phyloP scores from a whole-genome alignment of 805 yeast species.

The Kazachstania psychrophila region DNA sequence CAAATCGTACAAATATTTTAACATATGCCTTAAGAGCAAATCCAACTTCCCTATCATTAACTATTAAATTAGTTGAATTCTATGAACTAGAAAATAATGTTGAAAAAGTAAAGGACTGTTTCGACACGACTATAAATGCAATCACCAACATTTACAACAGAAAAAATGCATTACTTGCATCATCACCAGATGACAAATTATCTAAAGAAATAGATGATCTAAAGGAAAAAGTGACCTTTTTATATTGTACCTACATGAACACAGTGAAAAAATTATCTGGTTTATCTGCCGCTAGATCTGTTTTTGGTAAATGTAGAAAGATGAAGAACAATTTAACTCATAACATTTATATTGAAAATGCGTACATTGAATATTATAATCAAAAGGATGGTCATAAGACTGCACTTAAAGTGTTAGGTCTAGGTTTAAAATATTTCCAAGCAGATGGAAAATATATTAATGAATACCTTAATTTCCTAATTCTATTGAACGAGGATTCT shows the following conservation, averaged over 20 bases:
- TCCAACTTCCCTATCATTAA: conserved; percentile 59
- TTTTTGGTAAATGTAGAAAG: conserved; percentile 64
- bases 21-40: conserved; percentile 50
- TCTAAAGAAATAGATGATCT: conserved; percentile 1
- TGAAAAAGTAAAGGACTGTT: conserved; percentile 42
- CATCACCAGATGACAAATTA: conserved; percentile 12
- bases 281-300: conserved; percentile 58
- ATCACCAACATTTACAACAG: conserved; percentile 34
- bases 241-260: conserved; percentile 62
- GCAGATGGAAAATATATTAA: conserved; percentile 53
- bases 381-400: conserved; percentile 50
- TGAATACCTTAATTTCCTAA: conserved; percentile 63
- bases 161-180: conserved; percentile 7
- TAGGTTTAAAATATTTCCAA: conserved; percentile 54
- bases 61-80: conserved; percentile 58
- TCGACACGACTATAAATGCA: conserved; percentile 41
- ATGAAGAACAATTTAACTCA: conserved; percentile 47
- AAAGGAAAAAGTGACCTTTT: conserved; percentile 41
- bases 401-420: conserved; percentile 67
- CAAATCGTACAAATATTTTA: conserved; percentile 31
- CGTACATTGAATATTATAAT: conserved; percentile 64
- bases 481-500: conserved; percentile 57
- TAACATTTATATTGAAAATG: conserved; percentile 74
- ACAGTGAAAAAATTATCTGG: conserved; percentile 60
- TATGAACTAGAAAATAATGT: conserved; percentile 50